Conservation (phyloP, 768 basidiomycete genomes). For the Coprinopsis sp. region DNA sequence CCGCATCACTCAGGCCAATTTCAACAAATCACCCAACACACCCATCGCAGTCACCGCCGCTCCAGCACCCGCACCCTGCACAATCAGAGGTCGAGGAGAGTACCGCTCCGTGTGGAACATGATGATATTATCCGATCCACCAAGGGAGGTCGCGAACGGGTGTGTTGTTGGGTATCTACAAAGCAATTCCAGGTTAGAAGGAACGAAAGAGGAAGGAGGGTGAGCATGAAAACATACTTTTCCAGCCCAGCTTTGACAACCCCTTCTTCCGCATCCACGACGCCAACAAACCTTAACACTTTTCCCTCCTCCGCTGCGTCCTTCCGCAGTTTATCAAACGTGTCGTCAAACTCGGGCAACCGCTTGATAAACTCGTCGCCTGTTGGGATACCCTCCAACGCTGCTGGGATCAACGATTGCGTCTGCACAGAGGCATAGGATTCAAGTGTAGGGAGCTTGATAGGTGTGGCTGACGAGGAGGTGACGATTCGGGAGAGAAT, state of each 20-base stretch:
- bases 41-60: slow-evolving; percentile 99
- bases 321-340: slow-evolving; percentile 71
- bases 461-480: slow-evolving; percentile 27
- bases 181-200: slow-evolving; percentile 5
- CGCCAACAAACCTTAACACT: slow-evolving; percentile 91
- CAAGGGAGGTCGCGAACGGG: slow-evolving; percentile 92
- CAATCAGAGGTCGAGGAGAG: slow-evolving; percentile 79
- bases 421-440: slow-evolving; percentile 82
- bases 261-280: slow-evolving; percentile 74
- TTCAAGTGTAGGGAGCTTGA: slow-evolving; percentile 51
- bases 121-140: slow-evolving; percentile 96
- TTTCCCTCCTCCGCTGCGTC: slow-evolving; percentile 76
- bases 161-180: slow-evolving; percentile 84
- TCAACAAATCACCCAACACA: slow-evolving; percentile 83
- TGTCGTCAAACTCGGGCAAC: slow-evolving; percentile 76
- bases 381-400: slow-evolving; percentile 58
- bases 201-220: background rate
- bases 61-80: slow-evolving; percentile 97
- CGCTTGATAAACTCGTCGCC: slow-evolving; percentile 81
- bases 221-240: slow-evolving; percentile 51
- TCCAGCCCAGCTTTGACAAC: slow-evolving; percentile 84
- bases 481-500: slow-evolving; percentile 84
- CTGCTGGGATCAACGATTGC: slow-evolving; percentile 77
- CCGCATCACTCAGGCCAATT: slow-evolving; percentile 31
- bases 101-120: slow-evolving; percentile 97